A percentile compares a stretch with the other conserved stretches of the same genome.
Conservation (phyloP, 2,329 filamentous ascomycete species). For the Didymella arachidicola region DNA sequence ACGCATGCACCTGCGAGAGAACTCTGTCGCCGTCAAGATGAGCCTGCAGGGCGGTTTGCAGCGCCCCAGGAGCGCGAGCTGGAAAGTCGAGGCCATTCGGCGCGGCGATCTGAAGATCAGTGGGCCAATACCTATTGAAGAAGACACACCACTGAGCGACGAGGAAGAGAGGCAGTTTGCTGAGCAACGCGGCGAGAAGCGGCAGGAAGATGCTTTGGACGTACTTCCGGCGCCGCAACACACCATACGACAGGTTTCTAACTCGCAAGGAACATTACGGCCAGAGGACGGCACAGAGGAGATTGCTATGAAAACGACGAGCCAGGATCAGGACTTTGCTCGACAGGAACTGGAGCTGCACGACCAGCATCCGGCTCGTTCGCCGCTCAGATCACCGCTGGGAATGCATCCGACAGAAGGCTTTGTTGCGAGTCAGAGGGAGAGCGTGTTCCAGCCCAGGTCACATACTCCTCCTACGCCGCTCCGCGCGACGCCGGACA, state of each 20-base stretch:
- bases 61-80: slow-evolving; percentile 41
- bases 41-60: slow-evolving; percentile 38
- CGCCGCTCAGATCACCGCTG: slow-evolving; percentile 27
- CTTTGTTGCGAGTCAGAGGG: slow-evolving; percentile 31
- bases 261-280: slow-evolving; percentile 16
- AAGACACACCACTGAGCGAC: slow-evolving; percentile 46
- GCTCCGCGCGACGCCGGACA: slow-evolving; percentile 41
- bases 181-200: slow-evolving; percentile 32
- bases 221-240: slow-evolving; percentile 25
- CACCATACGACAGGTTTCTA: slow-evolving; percentile 19
- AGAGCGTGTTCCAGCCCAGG: slow-evolving; percentile 36
- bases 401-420: slow-evolving; percentile 34
- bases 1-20: slow-evolving; percentile 47
- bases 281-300: slow-evolving; percentile 18
- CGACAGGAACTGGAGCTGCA: slow-evolving; percentile 23
- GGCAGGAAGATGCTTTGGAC: slow-evolving; percentile 26
- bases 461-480: slow-evolving; percentile 39
- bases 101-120: slow-evolving; percentile 51
- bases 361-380: slow-evolving; percentile 27
- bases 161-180: slow-evolving; percentile 46
- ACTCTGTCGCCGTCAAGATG: slow-evolving; percentile 43
- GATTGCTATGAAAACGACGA: slow-evolving; percentile 18
- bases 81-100: slow-evolving; percentile 52
- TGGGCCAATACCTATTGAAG: slow-evolving; percentile 50
- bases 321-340: slow-evolving; percentile 15